Conservation (phyloP, 257 asterid genomes). For the Nicotiana tomentosiformis region DNA sequence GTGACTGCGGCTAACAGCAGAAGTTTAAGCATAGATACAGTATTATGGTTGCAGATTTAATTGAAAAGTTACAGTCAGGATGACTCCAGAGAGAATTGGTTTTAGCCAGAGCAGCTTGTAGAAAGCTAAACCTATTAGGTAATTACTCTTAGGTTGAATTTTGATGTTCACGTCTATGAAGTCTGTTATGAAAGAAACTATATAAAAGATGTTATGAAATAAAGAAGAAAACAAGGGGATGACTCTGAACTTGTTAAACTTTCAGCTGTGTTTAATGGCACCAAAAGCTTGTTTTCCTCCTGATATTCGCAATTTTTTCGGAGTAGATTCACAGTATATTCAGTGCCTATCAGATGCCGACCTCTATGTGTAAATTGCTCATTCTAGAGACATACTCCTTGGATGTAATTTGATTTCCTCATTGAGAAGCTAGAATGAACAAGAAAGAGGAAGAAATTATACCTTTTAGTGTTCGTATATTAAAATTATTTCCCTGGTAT, state of each 20-base stretch:
- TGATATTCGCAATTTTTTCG: neutral
- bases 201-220: neutral
- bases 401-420: neutral
- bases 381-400: neutral
- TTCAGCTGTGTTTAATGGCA: neutral
- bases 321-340: neutral
- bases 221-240: neutral
- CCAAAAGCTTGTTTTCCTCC: neutral
- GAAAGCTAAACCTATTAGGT: neutral
- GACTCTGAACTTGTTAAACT: neutral
- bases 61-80: neutral
- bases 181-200: neutral
- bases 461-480: neutral
- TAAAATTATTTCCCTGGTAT: neutral
- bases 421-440: slow-evolving; percentile 2
- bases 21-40: neutral
- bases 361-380: neutral
- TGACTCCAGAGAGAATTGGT: neutral
- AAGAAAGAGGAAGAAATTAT: neutral
- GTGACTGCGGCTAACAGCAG: neutral
- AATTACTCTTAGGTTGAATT: neutral
- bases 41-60: neutral
- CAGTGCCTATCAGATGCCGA: neutral
- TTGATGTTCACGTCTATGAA: neutral
- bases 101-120: neutral